phyloP scores from a whole-genome alignment of 2,329 filamentous ascomycete genomes.

The Cephalotrichum gorgonifer region DNA sequence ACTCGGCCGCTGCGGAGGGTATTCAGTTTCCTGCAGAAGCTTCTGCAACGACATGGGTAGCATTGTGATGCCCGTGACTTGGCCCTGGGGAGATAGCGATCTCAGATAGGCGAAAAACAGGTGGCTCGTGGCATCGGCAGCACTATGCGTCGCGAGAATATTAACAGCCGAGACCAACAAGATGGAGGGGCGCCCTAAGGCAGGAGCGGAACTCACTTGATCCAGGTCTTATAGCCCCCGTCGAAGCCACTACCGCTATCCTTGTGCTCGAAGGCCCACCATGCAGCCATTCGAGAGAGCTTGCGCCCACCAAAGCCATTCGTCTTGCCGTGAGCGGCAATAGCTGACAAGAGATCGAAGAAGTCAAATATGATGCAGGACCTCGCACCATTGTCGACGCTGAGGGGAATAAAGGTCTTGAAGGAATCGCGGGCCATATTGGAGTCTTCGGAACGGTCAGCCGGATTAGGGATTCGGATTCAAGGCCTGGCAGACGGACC shows the following conservation, averaged over 20 bases:
- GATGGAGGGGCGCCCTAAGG: background rate
- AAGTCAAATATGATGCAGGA: constrained; percentile 91
- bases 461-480: background rate
- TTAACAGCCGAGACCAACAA: constrained; percentile 15
- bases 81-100: constrained; percentile 74
- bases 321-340: constrained; percentile 84
- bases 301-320: constrained; percentile 93
- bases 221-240: constrained; percentile 84
- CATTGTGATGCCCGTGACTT: constrained; percentile 68
- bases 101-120: constrained; percentile 96
- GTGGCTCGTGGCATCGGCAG: constrained; percentile 91
- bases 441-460: constrained; percentile 54
- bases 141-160: constrained; percentile 36
- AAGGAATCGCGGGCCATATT: constrained; percentile 88
- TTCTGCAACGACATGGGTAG: constrained; percentile 87
- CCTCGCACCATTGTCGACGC: constrained; percentile 76
- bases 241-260: constrained; percentile 89
- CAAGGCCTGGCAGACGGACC: background rate
- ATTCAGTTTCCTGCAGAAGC: constrained; percentile 84
- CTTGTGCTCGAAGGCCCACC: constrained; percentile 94
- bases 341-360: constrained; percentile 83
- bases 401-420: constrained; percentile 90
- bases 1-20: constrained; percentile 70
- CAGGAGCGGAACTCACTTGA: constrained; percentile 43
- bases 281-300: constrained; percentile 87